Base-by-base conservation (phyloP, 139 green algal species). In the Chlorella sorokiniana region DNA sequence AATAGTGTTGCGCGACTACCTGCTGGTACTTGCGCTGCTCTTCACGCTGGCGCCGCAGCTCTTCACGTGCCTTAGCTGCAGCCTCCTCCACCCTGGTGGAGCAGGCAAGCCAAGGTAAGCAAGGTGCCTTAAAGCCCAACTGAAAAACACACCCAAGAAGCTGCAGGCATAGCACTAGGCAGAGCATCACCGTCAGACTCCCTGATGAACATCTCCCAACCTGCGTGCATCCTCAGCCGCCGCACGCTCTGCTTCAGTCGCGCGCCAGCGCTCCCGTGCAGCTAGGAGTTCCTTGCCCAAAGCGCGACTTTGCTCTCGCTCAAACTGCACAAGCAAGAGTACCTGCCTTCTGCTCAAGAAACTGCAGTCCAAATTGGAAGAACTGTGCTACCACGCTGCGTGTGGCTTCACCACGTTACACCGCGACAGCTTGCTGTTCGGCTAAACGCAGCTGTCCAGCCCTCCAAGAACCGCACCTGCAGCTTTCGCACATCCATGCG, bases 401-500 rank as follows among this genome's bases (percentile, higher is more conserved):
- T 14, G 20, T 14, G 64, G 64, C 35, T 16, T 20, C 7, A 31
- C 16, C 33, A 25, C 29, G n/a, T 40, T 6, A 10, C 33, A 71
- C 2, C 64, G 22, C 52, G 8, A 48, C 51, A 9, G 23, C 4
- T 25, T 29, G 38, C 67, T 56, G 23, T 42, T 7, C 4, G 2
- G 4, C 40, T 22, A 7, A 4, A 25, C 67, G 23, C 40, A n/a
- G 16, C 64, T 22, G 3, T 29, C 0, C 3, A n/a, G 6, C 14
- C n/a, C 41, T 27, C 2, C 22, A 22, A 59, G 48, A 33, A 7
- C 8, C 76, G 29, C 44, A 63, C 77, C 69, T 85, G 76, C 69
- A 87, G 52, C 52, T 79, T 73, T 25, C 65, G 33, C 40, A 83
- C 56, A 42, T 88, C 84, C 51, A 84, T 71, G 37, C 84, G 77